These are phyloP conservation scores for Xanthoconium separans DNA, from an alignment of 1,284 basidiomycete species.

Conservation along the genomic window DNA sequence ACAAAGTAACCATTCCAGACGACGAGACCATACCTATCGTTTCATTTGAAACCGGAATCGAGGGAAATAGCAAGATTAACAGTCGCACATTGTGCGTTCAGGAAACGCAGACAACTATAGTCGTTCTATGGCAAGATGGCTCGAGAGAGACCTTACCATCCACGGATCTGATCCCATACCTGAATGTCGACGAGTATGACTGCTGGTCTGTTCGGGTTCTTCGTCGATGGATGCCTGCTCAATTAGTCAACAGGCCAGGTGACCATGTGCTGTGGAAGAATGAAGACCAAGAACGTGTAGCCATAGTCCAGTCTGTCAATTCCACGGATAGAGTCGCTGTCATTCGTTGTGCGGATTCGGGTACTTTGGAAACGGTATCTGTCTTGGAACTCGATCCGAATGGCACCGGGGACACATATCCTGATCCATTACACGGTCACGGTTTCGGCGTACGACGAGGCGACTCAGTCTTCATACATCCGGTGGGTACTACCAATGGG, in stretches of 20 bases:
- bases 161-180: constrained; percentile 74
- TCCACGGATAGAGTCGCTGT: constrained; percentile 70
- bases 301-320: constrained; percentile 79
- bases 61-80: constrained; percentile 43
- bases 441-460: constrained; percentile 74
- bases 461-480: constrained; percentile 81
- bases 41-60: constrained; percentile 51
- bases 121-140: constrained; percentile 91
- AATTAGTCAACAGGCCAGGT: constrained; percentile 66
- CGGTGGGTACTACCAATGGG: constrained; percentile 66
- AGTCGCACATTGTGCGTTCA: constrained; percentile 64
- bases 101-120: constrained; percentile 67
- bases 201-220: constrained; percentile 59
- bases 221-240: constrained; percentile 1
- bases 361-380: constrained; percentile 66
- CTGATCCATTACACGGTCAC: constrained; percentile 39
- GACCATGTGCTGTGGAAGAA: constrained; percentile 87
- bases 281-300: constrained; percentile 65
- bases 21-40: constrained; percentile 48
- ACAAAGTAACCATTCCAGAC: constrained; percentile 59
- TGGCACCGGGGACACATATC: constrained; percentile 55
- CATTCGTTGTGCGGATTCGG: constrained; percentile 56
- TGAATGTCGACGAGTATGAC: constrained; percentile 83
- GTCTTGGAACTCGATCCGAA: constrained; percentile 87
- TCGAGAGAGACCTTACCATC: constrained; percentile 58